Base-by-base conservation (phyloP, 2,329 filamentous ascomycete genomes). In the Cyclaneusma minus region DNA sequence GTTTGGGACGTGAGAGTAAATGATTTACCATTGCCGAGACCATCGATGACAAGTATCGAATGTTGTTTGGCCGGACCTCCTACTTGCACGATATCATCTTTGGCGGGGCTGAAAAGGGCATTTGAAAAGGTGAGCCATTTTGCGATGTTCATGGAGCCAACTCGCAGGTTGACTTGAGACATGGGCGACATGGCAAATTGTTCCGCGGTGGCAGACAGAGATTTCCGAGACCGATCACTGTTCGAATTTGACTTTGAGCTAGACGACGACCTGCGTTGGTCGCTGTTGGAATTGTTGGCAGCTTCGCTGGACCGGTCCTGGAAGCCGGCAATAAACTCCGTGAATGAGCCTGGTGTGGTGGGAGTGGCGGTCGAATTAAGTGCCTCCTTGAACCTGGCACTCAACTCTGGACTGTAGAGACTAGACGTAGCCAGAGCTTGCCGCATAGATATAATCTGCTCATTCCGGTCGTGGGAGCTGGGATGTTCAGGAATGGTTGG, bases 111-210 rank as follows among this genome's bases (percentile, higher is more conserved):
- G 53, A 89, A 85, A 4, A 89, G 58, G 0, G 87, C 78, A 38
- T 83, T 75, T 2, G 81, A 81, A 45, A 87, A 87, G 0, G 77
- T 82, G 13, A 89, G 64, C 81, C 80, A 89, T 44, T 85, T 85
- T 59, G 77, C 84, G 13, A 84, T 81, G 33, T 81, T 84, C 58
- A 89, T 72, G 3, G 80, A 83, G 4, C 76, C 80, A 10, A 83
- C 73, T 2, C 81, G 65, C 13, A 89, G 62, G 42, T 84, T 83
- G 34, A 83, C 76, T 45, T 77, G 74, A 0, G 71, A 67, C 12
- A 76, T 51, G 2, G 73, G 69, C 2, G 72, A 71, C 32, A 64
- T 68, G 35, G 71, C 64, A 11, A 67, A 58, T 56, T 37, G 35
- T 16, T 41, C 41, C 11, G 33, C 24, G 4, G 39, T 40, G 10